Percentiles rank a stretch among this genome's conserved stretches.
These are phyloP conservation scores for Coleophoma cylindrospora DNA, from an alignment of 2,329 filamentous ascomycete species.

Conservation along the genomic window DNA sequence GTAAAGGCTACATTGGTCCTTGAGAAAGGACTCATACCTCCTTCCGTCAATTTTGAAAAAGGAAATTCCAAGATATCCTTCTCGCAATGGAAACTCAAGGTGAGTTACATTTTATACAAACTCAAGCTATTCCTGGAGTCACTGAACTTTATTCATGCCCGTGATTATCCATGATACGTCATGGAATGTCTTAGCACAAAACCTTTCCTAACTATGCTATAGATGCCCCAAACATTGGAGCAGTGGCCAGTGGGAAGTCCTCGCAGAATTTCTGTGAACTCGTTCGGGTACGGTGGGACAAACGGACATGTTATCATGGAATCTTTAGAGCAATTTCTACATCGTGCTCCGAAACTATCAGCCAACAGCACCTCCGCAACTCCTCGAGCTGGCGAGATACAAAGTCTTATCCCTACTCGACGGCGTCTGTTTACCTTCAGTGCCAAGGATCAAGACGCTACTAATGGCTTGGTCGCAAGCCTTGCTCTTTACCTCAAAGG, in stretches of 20 bases:
- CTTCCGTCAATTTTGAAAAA: slow-evolving; percentile 31
- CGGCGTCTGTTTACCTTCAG: background rate
- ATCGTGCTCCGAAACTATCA: background rate
- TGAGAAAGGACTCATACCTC: slow-evolving; percentile 32
- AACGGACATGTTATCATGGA: slow-evolving; percentile 29
- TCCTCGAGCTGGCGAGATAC: background rate
- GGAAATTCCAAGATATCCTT: slow-evolving; percentile 27
- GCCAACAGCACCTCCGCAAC: background rate
- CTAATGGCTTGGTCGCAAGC: background rate
- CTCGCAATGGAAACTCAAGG: slow-evolving; percentile 26
- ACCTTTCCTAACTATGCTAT: slow-evolving; percentile 4
- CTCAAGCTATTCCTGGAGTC: too few species aligned
- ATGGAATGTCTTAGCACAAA: background rate
- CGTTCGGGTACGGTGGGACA: slow-evolving; percentile 13
- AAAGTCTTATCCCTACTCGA: background rate
- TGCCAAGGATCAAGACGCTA: background rate
- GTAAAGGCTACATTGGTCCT: slow-evolving; percentile 33
- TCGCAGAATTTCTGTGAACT: slow-evolving; percentile 8
- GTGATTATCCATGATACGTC: too few species aligned
- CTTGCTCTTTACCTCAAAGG: background rate
- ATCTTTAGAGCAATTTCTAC: background rate
- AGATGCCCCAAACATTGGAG: slow-evolving; percentile 10
- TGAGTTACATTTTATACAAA: slow-evolving; percentile 1
- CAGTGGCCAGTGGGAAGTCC: background rate
- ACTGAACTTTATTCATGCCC: too few species aligned